Base-by-base conservation (phyloP, 2,329 filamentous ascomycete species). In the Calycina marina region DNA sequence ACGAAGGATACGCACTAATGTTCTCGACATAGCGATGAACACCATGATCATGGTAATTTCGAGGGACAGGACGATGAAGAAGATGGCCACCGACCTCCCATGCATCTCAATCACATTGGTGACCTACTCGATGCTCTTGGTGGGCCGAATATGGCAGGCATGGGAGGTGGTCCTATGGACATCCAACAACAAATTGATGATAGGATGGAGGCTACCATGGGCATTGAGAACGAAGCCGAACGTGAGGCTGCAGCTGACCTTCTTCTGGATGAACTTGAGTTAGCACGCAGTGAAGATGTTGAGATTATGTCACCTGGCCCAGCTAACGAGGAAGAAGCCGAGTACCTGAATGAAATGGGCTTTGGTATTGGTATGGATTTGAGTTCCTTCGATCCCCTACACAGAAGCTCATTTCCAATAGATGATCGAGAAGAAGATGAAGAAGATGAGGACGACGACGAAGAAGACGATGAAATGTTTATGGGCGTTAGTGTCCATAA, bases 361-460 rank as follows among this genome's bases (percentile, higher is more conserved):
- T n/a, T n/a, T n/a, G n/a, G n/a, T n/a, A n/a, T n/a, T n/a, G n/a
- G n/a, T n/a, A n/a, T n/a, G n/a, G n/a, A n/a, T n/a, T n/a, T n/a
- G n/a, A n/a, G n/a, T n/a, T n/a, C n/a, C n/a, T n/a, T n/a, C n/a
- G n/a, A n/a, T n/a, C n/a, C n/a, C n/a, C n/a, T n/a, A n/a, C n/a
- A n/a, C n/a, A n/a, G n/a, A n/a, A n/a, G n/a, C n/a, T n/a, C n/a
- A n/a, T n/a, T n/a, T n/a, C n/a, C n/a, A n/a, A n/a, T n/a, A n/a
- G 53, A 50, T 27, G 68, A 69, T 28, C 66, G 64, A 30, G 62
- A 62, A 13, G 66, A 69, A 32, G 63, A 72, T n/a, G 81, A 84
- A 28, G 76, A 80, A 12, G 77, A 80, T 25, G 75, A 77, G 26
- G 72, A 77, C 14, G 71, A 73, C 17, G 71, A 73, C 11, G 67